Conservation (phyloP, 176 grass and related monocot genomes). For the Carex parvula region DNA sequence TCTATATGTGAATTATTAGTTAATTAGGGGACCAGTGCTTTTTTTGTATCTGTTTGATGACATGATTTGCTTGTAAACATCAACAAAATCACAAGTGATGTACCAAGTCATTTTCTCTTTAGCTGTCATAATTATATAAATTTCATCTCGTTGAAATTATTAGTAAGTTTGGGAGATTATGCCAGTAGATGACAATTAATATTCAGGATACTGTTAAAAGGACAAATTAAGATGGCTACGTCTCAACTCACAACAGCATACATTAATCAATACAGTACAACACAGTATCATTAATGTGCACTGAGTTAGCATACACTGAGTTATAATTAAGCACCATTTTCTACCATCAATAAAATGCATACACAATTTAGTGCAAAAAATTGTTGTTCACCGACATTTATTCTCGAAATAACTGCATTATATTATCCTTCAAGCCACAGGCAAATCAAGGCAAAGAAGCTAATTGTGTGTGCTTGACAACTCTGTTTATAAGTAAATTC, state of each 20-base stretch:
- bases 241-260: neutral
- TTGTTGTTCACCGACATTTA: neutral
- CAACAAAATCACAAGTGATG: neutral
- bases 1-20: neutral
- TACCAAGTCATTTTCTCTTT: neutral
- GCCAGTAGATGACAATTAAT: neutral
- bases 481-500: neutral
- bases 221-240: neutral
- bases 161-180: neutral
- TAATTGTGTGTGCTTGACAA: neutral
- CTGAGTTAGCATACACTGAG: neutral
- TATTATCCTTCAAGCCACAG: neutral
- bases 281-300: neutral
- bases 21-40: neutral
- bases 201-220: neutral
- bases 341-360: neutral
- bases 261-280: neutral
- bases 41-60: neutral
- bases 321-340: neutral
- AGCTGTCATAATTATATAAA: neutral
- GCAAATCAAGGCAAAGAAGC: neutral
- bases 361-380: neutral
- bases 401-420: conserved; percentile 3
- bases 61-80: neutral
- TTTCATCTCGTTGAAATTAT: neutral